Evolutionary conservation across 371 early-diverging fungal species (phyloP).

Genomic region (Mucor mucedo): DNA sequence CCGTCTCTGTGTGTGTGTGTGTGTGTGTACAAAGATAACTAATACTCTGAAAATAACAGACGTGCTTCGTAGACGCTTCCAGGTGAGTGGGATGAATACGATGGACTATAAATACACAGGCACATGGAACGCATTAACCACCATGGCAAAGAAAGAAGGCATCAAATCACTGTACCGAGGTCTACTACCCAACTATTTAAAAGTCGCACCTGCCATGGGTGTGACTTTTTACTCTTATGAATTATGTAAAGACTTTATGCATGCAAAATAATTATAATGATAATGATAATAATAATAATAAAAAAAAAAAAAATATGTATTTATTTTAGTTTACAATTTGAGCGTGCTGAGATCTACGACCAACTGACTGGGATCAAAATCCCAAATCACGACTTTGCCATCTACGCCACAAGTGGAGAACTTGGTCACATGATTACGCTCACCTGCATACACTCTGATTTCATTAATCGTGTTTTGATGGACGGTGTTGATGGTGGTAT

Average conservation of each 20-base stretch:
- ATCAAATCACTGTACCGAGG: slow-evolving; percentile 62
- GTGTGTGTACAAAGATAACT: no score
- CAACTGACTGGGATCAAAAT: slow-evolving; percentile 55
- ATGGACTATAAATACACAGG: slow-evolving; percentile 75
- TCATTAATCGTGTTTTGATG: slow-evolving; percentile 96
- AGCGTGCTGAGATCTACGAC: slow-evolving; percentile 45
- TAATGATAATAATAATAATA: no score
- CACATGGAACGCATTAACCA: slow-evolving; percentile 75
- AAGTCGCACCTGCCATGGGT: slow-evolving; percentile 85
- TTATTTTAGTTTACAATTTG: slow-evolving; percentile 35
- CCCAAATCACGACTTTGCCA: slow-evolving; percentile 92
- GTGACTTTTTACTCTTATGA: slow-evolving; percentile 89
- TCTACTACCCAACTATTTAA: slow-evolving; percentile 82
- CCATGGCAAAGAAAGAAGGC: slow-evolving; percentile 80
- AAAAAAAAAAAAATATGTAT: not conserved
- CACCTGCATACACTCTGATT: slow-evolving; percentile 65
- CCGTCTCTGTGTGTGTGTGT: slow-evolving; percentile 1
- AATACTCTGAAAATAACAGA: slow-evolving; percentile 39
- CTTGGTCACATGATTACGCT: slow-evolving; percentile 65
- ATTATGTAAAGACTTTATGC: slow-evolving; percentile 64
- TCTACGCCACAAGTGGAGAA: slow-evolving; percentile 90
- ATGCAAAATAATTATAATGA: slow-evolving; percentile 20
- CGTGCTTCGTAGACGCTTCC: slow-evolving; percentile 84
- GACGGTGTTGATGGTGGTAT: slow-evolving; percentile 75
- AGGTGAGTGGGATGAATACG: slow-evolving; percentile 81